These are phyloP conservation scores for Daedaleopsis nitida DNA, from an alignment of 768 basidiomycete species.

Conservation along the genomic window DNA sequence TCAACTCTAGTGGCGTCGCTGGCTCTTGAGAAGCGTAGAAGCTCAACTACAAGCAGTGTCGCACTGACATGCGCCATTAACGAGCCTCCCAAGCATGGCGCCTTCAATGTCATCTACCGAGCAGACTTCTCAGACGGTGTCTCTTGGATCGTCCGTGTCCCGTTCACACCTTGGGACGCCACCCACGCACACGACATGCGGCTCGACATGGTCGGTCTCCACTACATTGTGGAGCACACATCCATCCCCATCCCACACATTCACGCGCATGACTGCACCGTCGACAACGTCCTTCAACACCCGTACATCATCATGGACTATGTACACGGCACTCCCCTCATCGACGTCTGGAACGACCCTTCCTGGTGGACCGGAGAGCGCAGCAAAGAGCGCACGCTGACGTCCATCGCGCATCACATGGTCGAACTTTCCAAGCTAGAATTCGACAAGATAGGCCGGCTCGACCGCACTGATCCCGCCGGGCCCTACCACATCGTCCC, in stretches of 20 bases:
- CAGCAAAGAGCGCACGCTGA: not conserved
- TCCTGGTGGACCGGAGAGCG: slow-evolving; percentile 1
- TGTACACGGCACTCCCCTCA: not conserved
- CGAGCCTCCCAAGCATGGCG: not conserved
- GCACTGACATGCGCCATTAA: not conserved
- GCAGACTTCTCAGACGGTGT: not conserved
- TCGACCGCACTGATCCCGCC: not conserved
- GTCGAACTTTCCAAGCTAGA: not conserved
- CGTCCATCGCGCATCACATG: not conserved
- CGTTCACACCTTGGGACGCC: not conserved
- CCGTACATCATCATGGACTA: not conserved
- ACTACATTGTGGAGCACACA: not conserved
- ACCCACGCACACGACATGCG: not conserved
- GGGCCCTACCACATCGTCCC: not conserved
- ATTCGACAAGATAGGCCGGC: not conserved
- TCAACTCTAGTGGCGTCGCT: too few relatives aligned
- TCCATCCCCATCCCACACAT: not conserved
- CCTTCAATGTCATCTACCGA: slow-evolving; percentile 5
- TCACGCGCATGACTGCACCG: not conserved
- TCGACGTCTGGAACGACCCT: slow-evolving; percentile 3
- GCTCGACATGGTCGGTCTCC: not conserved
- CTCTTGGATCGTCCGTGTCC: not conserved
- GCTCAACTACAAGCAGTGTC: too few relatives aligned
- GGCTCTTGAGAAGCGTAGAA: too few relatives aligned
- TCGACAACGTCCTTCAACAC: not conserved